These are phyloP conservation scores for Suillus paluster DNA, from an alignment of 768 basidiomycete genomes.

Conservation along the genomic window DNA sequence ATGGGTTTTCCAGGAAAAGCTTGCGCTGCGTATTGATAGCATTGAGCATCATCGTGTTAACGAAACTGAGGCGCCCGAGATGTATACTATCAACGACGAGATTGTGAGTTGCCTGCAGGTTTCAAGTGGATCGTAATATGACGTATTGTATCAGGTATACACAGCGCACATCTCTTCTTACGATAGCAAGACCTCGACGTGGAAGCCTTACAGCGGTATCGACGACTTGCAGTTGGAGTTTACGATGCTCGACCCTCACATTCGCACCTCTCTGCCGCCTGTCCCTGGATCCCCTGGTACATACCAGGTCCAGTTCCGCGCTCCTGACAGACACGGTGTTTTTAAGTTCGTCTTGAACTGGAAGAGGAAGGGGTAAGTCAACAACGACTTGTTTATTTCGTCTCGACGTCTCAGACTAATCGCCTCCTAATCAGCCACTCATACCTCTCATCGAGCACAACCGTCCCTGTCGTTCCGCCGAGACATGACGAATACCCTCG, in stretches of 20 bases:
- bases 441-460: conserved; percentile 73
- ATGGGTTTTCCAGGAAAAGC: conserved; percentile 91
- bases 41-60: conserved; percentile 75
- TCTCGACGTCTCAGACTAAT: neutral
- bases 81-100: conserved; percentile 87
- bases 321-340: conserved; percentile 95
- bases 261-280: conserved; percentile 77
- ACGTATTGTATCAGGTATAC: conserved; percentile 58
- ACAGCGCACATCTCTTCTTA: conserved; percentile 73
- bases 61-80: conserved; percentile 61
- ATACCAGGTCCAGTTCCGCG: conserved; percentile 85
- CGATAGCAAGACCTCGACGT: conserved; percentile 55
- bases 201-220: conserved; percentile 75
- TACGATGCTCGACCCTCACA: conserved; percentile 97
- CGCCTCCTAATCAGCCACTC: conserved; percentile 55
- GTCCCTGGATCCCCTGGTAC: conserved; percentile 60
- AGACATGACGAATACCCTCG: conserved; percentile 95
- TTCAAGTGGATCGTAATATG: conserved; percentile 7
- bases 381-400: conserved; percentile 1
- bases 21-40: conserved; percentile 77
- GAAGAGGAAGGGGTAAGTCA: conserved; percentile 82
- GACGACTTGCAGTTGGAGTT: conserved; percentile 92
- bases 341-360: conserved; percentile 96
- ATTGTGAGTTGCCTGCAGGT: conserved; percentile 55
- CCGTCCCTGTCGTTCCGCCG: conserved; percentile 89